Evolutionary conservation across 495 filamentous ascomycete species (phyloP), one percentile per base, ranked within the genome.

Genomic region (Penicillium cataractarum): DNA sequence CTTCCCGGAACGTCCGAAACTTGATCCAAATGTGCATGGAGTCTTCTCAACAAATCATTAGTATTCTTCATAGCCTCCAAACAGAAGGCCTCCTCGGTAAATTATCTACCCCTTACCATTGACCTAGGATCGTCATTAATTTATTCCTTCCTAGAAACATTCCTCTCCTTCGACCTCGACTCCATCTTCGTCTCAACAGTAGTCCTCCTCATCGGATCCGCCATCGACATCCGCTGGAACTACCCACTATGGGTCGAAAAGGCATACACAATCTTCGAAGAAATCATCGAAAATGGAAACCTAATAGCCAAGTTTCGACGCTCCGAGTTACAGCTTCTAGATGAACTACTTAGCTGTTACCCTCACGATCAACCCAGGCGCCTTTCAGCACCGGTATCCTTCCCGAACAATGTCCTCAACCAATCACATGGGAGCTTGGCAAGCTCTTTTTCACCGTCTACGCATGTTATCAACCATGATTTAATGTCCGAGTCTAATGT

Each of bases 131-230:
- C 8, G 6, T 19, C 6, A 3, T 15, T n/a, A 29, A 27, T 29
- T 37, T 24, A 61, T 24, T 9, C 24, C 29, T 50, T 15, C 27
- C 46, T 52, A 81, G 78, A 81, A 67, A 79, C 72, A 4, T 81
- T 81, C 57, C 74, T 81, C 29, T 72, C 77, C 9, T 81, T 81
- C 48, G 77, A 81, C 61, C 74, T 78, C 27, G 78, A 81, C 54
- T 73, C 77, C 35, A 66, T 74, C 13, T 81, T 75, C 42, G 70
- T 76, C 22, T 78, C 76, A 39, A 71, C 71, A 6, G 66, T 78
- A 2, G 72, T 77, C 53, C 74, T 80, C 13, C 64, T 76, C 12
- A 65, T 78, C 19, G 69, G 69, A 3, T 68, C 70, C 10, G 70
- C 73, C 26, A 75, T 77, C 42, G 75, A 80, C 50, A 56, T 61